A percentile compares a stretch with the other conserved stretches of the same genome.
Conservation (phyloP, 352 stramenopile genomes). For the Bremia lactucae region DNA sequence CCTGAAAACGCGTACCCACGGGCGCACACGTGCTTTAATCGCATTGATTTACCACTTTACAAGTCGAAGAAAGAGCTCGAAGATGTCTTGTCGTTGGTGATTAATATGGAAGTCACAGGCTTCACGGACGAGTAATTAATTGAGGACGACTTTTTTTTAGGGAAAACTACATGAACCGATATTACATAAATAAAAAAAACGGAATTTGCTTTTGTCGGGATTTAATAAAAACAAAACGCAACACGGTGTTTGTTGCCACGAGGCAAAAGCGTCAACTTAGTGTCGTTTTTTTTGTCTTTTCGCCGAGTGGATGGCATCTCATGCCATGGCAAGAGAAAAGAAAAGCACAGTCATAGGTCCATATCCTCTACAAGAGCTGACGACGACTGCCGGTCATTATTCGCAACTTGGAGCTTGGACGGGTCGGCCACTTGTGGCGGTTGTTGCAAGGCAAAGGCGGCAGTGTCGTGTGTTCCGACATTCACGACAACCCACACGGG, state of each 20-base stretch:
- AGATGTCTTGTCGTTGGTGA: conserved; percentile 90
- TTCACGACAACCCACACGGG: conserved; percentile 71
- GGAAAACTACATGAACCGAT: too few species aligned
- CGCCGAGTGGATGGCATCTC: too few species aligned
- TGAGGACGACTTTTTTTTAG: too few species aligned
- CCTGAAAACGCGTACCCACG: conserved; percentile 52
- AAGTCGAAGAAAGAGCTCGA: conserved; percentile 88
- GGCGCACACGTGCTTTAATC: conserved; percentile 80
- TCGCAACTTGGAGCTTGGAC: conserved; percentile 24
- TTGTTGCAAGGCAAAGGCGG: conserved; percentile 19
- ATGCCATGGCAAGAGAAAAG: too few species aligned
- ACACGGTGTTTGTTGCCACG: too few species aligned
- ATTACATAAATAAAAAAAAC: too few species aligned
- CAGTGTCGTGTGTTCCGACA: conserved; percentile 26
- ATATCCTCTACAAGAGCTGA: conserved; percentile 31
- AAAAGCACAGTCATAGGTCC: conserved; percentile 34
- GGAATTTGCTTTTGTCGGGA: too few species aligned
- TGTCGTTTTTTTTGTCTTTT: conserved; percentile 6
- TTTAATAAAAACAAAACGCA: too few species aligned
- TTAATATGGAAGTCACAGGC: conserved; percentile 94
- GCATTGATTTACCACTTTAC: conserved; percentile 72
- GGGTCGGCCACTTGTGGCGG: conserved; percentile 18
- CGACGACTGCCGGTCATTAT: conserved; percentile 12
- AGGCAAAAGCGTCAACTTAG: too few species aligned
- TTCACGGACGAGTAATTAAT: conserved; percentile 84